A percentile compares a stretch with the other conserved stretches of the same genome.
Evolutionary conservation across 805 yeast genomes (phyloP).

Genomic region (Cyberlindnera japonica): DNA sequence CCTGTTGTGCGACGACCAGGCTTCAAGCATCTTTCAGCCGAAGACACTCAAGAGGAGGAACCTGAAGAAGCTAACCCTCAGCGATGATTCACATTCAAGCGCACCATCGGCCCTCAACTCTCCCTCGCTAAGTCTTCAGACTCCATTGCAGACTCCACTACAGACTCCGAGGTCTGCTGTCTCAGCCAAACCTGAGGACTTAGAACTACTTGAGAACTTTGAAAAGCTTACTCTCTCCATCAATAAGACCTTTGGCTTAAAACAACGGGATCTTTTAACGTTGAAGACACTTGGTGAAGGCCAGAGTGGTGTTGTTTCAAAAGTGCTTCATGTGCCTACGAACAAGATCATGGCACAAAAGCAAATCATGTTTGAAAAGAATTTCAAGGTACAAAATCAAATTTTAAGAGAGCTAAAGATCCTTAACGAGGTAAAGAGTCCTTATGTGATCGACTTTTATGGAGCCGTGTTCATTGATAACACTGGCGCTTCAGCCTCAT

Average conservation of each 20-base stretch:
- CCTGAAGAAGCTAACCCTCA: conserved; percentile 51
- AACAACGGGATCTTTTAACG: conserved; percentile 65
- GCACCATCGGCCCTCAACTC: conserved; percentile 1
- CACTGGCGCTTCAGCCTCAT: conserved; percentile 7
- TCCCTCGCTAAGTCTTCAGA: conserved; percentile 1
- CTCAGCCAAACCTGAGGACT: conserved; percentile 33
- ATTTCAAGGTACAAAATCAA: conserved; percentile 73
- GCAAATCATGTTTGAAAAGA: conserved; percentile 79
- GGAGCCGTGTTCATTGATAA: conserved; percentile 75
- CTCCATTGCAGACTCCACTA: conserved; percentile 15
- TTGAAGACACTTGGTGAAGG: conserved; percentile 86
- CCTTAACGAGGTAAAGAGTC: conserved; percentile 82
- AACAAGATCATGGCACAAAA: conserved; percentile 89
- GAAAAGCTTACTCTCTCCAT: conserved; percentile 50
- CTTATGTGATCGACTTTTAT: conserved; percentile 82
- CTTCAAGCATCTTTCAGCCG: conserved; percentile 30
- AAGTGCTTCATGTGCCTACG: conserved; percentile 85
- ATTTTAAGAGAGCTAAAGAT: conserved; percentile 85
- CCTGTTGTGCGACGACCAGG: not conserved
- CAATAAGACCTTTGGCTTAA: conserved; percentile 49
- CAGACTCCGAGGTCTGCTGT: conserved; percentile 26
- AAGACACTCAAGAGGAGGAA: conserved; percentile 55
- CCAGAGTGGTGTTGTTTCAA: conserved; percentile 88
- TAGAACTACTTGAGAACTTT: conserved; percentile 39
- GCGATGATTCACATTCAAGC: conserved; percentile 11